These are phyloP conservation scores for Cutaneotrichosporon sp. DNA, from an alignment of 1,284 basidiomycete species.

Conservation along the genomic window DNA sequence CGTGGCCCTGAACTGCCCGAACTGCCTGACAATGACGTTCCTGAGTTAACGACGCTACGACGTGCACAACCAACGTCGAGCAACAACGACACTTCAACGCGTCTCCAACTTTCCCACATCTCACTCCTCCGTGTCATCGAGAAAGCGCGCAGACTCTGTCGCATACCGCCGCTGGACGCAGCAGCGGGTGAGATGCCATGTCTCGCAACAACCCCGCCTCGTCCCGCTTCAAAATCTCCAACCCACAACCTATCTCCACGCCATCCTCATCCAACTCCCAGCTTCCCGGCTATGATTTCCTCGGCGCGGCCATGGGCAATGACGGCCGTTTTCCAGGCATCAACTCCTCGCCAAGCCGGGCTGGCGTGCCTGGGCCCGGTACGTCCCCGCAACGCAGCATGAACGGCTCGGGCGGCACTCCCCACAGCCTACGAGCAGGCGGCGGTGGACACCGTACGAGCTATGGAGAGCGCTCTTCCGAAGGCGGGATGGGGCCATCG, in stretches of 20 bases:
- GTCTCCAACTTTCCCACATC: too few relatives aligned
- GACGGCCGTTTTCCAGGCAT: constrained; percentile 22
- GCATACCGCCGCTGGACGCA: not conserved
- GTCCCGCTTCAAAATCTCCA: constrained; percentile 36
- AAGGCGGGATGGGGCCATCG: too few relatives aligned
- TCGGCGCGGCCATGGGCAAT: constrained; percentile 12
- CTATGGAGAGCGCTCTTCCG: too few relatives aligned
- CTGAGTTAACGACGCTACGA: not conserved
- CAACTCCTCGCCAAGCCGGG: not conserved
- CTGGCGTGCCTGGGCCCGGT: not conserved
- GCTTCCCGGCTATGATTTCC: constrained; percentile 9
- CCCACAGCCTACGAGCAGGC: not conserved
- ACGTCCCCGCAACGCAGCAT: not conserved
- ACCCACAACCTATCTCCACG: constrained; percentile 15
- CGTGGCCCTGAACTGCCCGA: too few relatives aligned
- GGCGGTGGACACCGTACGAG: not conserved
- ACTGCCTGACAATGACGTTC: not conserved
- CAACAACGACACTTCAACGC: not conserved
- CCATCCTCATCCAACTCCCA: not conserved
- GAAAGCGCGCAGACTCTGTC: too few relatives aligned
- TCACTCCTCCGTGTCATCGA: too few relatives aligned
- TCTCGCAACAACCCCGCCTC: constrained; percentile 21
- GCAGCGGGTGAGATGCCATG: constrained; percentile 12
- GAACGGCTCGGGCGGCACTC: not conserved
- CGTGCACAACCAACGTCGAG: too few relatives aligned